Percentiles rank a stretch among this genome's conserved stretches.
These are phyloP conservation scores for Chamaecyparis obtusa DNA, from an alignment of 75 land plant genomes.

Conservation along the genomic window DNA sequence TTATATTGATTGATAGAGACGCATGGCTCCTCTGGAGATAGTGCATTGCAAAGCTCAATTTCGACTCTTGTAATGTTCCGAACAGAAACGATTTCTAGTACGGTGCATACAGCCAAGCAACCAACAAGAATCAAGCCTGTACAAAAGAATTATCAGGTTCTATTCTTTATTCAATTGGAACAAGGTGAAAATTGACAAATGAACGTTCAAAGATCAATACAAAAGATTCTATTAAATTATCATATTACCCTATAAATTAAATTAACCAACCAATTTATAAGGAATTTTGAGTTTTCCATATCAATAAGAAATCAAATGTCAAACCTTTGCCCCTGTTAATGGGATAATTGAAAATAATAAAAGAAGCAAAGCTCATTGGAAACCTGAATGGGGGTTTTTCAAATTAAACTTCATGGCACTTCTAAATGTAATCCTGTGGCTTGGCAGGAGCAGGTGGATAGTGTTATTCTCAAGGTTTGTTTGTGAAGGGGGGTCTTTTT, in stretches of 20 bases:
- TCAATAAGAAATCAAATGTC: not conserved
- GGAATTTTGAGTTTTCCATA: not conserved
- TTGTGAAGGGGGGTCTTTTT: too few relatives aligned
- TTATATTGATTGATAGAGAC: constrained; percentile 82
- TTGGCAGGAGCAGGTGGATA: too few relatives aligned
- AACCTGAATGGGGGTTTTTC: too few relatives aligned
- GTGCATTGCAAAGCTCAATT: constrained; percentile 77
- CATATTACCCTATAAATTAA: not conserved
- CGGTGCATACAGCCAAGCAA: constrained; percentile 56
- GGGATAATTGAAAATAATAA: too few relatives aligned
- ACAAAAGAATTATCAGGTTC: constrained; percentile 5
- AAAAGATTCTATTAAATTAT: not conserved
- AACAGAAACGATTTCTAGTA: constrained; percentile 80
- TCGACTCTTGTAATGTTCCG: constrained; percentile 86
- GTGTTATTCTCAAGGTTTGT: too few relatives aligned
- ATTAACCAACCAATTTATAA: not conserved
- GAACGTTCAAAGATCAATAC: constrained; percentile 1
- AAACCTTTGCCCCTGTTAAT: too few relatives aligned
- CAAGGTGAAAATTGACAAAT: not conserved
- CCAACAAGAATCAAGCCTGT: constrained; percentile 66
- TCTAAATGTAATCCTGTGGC: too few relatives aligned
- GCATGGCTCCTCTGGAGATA: constrained; percentile 89
- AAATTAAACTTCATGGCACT: too few relatives aligned
- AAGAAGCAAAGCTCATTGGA: too few relatives aligned
- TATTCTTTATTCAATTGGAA: not conserved